These are phyloP conservation scores for Macrocybe gigantea DNA, from an alignment of 768 basidiomycete species.

Conservation along the genomic window DNA sequence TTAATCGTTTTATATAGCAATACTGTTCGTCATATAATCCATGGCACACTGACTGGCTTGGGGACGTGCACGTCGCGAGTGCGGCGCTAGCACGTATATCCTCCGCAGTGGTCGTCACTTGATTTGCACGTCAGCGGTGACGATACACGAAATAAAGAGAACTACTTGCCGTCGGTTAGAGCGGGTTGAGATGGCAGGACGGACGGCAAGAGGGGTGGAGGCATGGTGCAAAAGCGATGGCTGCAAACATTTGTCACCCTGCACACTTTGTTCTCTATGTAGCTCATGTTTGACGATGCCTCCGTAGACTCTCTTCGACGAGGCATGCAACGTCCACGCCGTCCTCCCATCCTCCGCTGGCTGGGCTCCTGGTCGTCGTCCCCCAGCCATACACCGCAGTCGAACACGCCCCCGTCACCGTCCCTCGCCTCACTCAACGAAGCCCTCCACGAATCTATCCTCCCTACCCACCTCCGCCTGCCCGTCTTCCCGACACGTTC, in stretches of 20 bases:
- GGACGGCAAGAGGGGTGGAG: not conserved
- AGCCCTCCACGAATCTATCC: conserved; percentile 38
- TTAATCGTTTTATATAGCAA: not conserved
- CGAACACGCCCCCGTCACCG: conserved; percentile 33
- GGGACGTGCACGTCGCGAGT: conserved; percentile 57
- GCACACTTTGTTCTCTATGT: no score
- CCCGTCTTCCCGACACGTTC: conserved; percentile 33
- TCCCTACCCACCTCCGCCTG: conserved; percentile 34
- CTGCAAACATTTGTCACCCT: no score
- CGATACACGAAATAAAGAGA: conserved; percentile 2
- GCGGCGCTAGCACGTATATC: conserved; percentile 39
- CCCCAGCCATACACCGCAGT: conserved; percentile 19
- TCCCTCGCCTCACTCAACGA: conserved; percentile 36
- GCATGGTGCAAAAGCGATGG: no score
- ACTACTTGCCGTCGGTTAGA: not conserved
- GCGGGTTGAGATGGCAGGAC: not conserved
- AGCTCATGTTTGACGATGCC: conserved; percentile 5
- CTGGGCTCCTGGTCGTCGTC: conserved; percentile 24
- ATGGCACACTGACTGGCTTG: conserved; percentile 64
- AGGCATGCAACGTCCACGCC: conserved; percentile 8
- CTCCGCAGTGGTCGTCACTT: conserved; percentile 50
- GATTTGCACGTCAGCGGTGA: not conserved
- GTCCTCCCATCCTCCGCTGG: conserved; percentile 40
- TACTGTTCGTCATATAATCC: not conserved
- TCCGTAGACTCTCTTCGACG: conserved; percentile 1